A percentile compares a stretch with the other conserved stretches of the same genome.
Evolutionary conservation across 148 eudicot genomes (phyloP).

Genomic region (Rhododendron henanense): DNA sequence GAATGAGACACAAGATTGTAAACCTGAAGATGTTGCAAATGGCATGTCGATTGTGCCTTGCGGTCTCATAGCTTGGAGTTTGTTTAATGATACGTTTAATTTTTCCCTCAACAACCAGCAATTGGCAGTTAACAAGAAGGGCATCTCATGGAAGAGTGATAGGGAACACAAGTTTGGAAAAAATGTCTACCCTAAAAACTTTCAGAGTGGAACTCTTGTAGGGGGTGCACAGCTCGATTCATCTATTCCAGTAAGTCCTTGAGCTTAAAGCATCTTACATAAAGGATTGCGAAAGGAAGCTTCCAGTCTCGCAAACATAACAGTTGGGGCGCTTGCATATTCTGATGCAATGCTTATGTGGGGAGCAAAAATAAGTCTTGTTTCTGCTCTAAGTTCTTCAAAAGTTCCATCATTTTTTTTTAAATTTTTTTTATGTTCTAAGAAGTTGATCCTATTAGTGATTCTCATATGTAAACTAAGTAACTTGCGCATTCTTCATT

Average conservation of each 20-base stretch:
- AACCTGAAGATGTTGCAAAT: slow-evolving; percentile 43
- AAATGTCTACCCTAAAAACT: slow-evolving; percentile 74
- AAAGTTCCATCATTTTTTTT: neutral
- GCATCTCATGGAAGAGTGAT: slow-evolving; percentile 95
- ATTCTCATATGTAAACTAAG: neutral
- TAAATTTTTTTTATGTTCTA: neutral
- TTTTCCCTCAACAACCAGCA: slow-evolving; percentile 47
- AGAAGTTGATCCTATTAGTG: neutral
- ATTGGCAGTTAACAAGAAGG: slow-evolving; percentile 61
- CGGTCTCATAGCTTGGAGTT: slow-evolving; percentile 98
- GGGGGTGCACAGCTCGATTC: slow-evolving; percentile 67
- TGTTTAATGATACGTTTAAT: slow-evolving; percentile 90
- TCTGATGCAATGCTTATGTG: neutral
- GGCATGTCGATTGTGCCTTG: slow-evolving; percentile 66
- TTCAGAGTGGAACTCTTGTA: slow-evolving; percentile 60
- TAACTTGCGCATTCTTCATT: neutral
- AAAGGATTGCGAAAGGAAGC: neutral
- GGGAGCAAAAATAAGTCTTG: neutral
- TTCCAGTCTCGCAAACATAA: neutral
- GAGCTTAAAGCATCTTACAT: neutral
- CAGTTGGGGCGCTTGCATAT: neutral
- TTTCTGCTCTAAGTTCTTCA: neutral
- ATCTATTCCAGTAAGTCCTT: slow-evolving; percentile 53
- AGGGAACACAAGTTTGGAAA: slow-evolving; percentile 89
- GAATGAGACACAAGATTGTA: slow-evolving; percentile 28